A percentile compares a stretch with the other conserved stretches of the same genome.
Evolutionary conservation across 1,284 basidiomycete species (phyloP).

Genomic region (Cutaneotrichosporon daszewskae): DNA sequence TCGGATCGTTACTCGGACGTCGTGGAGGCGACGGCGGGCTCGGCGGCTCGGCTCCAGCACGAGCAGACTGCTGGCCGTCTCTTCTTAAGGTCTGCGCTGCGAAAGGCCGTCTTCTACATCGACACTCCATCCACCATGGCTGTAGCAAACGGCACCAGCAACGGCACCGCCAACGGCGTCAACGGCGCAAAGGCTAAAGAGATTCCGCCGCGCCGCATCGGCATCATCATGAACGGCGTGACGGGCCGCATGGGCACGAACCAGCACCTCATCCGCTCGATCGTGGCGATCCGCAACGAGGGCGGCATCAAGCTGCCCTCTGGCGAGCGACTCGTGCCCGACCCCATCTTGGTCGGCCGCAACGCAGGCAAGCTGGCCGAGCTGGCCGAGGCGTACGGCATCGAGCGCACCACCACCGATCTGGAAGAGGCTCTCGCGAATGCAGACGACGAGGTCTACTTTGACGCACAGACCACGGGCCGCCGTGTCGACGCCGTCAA

Average conservation of each 20-base stretch:
- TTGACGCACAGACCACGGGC: slow-evolving; percentile 23
- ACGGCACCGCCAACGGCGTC: neutral
- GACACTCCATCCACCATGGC: too few relatives aligned
- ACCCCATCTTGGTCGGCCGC: slow-evolving; percentile 19
- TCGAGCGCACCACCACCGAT: slow-evolving; percentile 13
- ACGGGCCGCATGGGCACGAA: slow-evolving; percentile 25
- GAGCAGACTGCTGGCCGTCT: too few relatives aligned
- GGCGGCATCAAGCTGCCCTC: slow-evolving; percentile 16
- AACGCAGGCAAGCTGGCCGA: slow-evolving; percentile 15
- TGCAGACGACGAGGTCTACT: slow-evolving; percentile 13
- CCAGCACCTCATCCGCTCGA: slow-evolving; percentile 23
- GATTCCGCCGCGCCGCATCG: slow-evolving; percentile 7
- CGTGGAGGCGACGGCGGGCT: too few relatives aligned
- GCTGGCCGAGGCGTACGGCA: slow-evolving; percentile 14
- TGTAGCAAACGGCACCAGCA: too few relatives aligned
- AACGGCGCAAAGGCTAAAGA: neutral
- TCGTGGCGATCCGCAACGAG: slow-evolving; percentile 18
- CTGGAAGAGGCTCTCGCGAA: slow-evolving; percentile 16
- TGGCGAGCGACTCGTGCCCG: slow-evolving; percentile 17
- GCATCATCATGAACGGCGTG: slow-evolving; percentile 22
- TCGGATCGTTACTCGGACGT: too few relatives aligned
- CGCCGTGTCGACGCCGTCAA: slow-evolving; percentile 35
- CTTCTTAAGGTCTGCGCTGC: too few relatives aligned
- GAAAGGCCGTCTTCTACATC: too few relatives aligned
- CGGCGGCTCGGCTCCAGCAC: too few relatives aligned